A percentile compares a stretch with the other conserved stretches of the same genome.
Conservation (phyloP, 495 filamentous ascomycete species). For the Lasiosphaeria ovina region DNA sequence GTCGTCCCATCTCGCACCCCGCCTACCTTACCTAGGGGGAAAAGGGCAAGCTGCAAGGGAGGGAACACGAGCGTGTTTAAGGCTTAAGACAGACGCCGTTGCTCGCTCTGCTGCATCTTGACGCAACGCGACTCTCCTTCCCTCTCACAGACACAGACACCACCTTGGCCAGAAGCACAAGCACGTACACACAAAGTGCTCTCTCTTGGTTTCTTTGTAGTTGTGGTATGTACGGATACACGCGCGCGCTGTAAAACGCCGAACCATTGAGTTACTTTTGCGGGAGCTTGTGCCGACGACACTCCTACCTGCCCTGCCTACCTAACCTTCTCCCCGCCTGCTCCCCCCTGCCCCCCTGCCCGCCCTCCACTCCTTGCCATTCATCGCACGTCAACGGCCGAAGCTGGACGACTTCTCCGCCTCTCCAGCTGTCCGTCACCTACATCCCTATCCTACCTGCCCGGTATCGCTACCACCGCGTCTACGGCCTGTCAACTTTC, state of each 20-base stretch:
- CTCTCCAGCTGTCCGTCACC: too few species aligned
- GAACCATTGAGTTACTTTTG: neutral
- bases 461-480: too few species aligned
- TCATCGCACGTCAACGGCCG: too few species aligned
- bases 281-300: neutral
- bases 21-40: neutral
- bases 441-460: too few species aligned
- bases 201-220: too few species aligned
- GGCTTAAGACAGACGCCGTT: neutral
- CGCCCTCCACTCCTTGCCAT: too few species aligned
- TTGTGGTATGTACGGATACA: too few species aligned
- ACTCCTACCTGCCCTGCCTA: neutral
- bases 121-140: neutral
- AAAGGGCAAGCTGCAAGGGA: slow-evolving; percentile 2
- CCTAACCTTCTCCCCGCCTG: neutral
- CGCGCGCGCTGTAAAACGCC: neutral
- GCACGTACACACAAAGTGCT: too few species aligned
- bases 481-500: too few species aligned
- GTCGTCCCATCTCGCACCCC: neutral
- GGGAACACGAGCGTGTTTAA: slow-evolving; percentile 3
- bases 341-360: neutral
- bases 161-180: too few species aligned
- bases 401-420: too few species aligned
- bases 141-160: neutral
- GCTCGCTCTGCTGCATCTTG: neutral